A percentile compares a stretch with the other conserved stretches of the same genome.
phyloP scores from a whole-genome alignment of 495 filamentous ascomycete genomes.

The Aspergillus conjunctus region DNA sequence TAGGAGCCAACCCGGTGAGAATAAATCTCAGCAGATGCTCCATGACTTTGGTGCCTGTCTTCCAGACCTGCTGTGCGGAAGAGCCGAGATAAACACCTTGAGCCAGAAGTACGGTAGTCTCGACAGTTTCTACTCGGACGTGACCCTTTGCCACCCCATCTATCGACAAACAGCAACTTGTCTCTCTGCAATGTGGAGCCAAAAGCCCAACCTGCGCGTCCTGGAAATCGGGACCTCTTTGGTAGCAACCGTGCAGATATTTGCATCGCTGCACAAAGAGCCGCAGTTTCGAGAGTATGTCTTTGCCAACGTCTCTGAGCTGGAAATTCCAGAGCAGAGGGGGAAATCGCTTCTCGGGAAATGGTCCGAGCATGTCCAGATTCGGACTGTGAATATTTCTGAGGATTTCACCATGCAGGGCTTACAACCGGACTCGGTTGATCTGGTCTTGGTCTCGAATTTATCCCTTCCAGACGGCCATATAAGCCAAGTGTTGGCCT shows the following conservation, averaged over 20 bases:
- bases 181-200: not conserved
- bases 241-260: not conserved
- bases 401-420: not conserved
- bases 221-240: not conserved
- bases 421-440: not conserved
- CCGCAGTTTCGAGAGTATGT: not conserved
- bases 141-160: not conserved
- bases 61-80: not conserved
- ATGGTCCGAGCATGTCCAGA: not conserved
- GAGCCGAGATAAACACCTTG: not conserved
- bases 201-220: not conserved
- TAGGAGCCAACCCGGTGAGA: not conserved
- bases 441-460: not conserved
- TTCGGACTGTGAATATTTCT: not conserved
- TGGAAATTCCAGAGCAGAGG: not conserved
- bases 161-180: not conserved
- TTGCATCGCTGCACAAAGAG: not conserved
- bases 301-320: not conserved
- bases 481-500: not conserved
- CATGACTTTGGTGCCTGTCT: not conserved
- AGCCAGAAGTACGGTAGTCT: not conserved
- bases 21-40: not conserved
- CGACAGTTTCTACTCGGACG: not conserved
- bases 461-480: not conserved
- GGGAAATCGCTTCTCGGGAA: not conserved